Percentiles rank a stretch among this genome's conserved stretches.
Conservation (phyloP, 1,139 yeast species). For the Geotrichum reessii region DNA sequence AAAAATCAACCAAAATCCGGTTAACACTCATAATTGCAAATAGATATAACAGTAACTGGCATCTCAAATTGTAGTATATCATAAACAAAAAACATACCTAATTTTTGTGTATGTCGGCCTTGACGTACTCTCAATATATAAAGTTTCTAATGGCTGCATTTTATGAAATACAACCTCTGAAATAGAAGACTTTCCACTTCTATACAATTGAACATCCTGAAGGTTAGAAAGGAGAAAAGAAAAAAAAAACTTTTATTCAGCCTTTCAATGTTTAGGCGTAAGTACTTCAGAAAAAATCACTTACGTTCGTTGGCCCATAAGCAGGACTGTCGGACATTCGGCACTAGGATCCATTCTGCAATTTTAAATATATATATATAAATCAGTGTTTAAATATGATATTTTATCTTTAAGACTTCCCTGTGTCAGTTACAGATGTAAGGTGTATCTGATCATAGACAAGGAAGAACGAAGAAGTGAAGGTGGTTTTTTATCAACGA, state of each 20-base stretch:
- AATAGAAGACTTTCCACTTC: constrained; percentile 77
- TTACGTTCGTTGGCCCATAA: background rate
- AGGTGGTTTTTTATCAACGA: too few species aligned
- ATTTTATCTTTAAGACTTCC: too few species aligned
- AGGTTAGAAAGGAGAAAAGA: background rate
- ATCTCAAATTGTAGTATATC: background rate
- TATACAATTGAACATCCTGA: background rate
- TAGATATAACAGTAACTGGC: background rate
- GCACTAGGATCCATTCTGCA: background rate
- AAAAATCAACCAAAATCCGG: background rate
- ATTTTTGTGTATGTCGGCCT: constrained; percentile 52
- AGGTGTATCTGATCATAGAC: too few species aligned
- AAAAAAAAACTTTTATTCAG: too few species aligned
- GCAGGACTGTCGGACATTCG: background rate
- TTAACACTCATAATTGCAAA: background rate
- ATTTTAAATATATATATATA: too few species aligned
- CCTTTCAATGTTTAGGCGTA: background rate
- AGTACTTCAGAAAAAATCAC: background rate
- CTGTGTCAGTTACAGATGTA: too few species aligned
- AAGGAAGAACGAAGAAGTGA: too few species aligned
- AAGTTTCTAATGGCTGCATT: constrained; percentile 92
- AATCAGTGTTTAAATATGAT: too few species aligned
- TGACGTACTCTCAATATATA: constrained; percentile 84
- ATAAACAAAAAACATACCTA: constrained; percentile 1
- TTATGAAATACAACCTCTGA: constrained; percentile 93